Percentiles rank a stretch among this genome's conserved stretches.
These are phyloP conservation scores for Haplosporangium sp. DNA, from an alignment of 371 early-diverging fungal genomes.

Conservation along the genomic window DNA sequence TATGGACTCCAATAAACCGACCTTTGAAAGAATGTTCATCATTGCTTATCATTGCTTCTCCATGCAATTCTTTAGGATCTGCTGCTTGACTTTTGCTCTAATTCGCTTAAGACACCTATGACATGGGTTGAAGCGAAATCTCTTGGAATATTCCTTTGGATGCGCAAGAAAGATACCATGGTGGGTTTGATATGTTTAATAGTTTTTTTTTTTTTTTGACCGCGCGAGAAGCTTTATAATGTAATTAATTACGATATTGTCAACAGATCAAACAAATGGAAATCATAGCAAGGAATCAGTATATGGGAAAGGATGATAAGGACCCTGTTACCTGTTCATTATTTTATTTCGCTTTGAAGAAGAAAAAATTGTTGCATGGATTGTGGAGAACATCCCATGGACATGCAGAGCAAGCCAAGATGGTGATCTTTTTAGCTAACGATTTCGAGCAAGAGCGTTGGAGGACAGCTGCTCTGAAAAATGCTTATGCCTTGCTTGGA, in stretches of 20 bases:
- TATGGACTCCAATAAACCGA: too few relatives aligned
- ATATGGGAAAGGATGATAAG: slow-evolving; percentile 78
- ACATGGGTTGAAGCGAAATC: slow-evolving; percentile 85
- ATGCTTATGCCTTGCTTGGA: slow-evolving; percentile 96
- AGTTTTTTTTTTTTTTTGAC: neutral
- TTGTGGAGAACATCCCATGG: slow-evolving; percentile 89
- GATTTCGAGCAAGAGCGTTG: slow-evolving; percentile 90
- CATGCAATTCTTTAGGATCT: slow-evolving; percentile 65
- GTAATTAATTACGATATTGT: neutral
- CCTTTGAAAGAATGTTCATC: neutral
- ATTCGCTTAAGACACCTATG: slow-evolving; percentile 72
- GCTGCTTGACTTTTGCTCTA: slow-evolving; percentile 74
- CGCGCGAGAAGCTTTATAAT: neutral
- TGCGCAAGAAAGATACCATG: slow-evolving; percentile 79
- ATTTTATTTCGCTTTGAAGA: slow-evolving; percentile 88
- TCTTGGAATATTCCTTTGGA: slow-evolving; percentile 90
- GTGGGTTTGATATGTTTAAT: slow-evolving; percentile 64
- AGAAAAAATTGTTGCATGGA: slow-evolving; percentile 86
- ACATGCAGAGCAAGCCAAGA: slow-evolving; percentile 89
- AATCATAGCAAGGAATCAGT: slow-evolving; percentile 89
- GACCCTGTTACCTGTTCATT: slow-evolving; percentile 89
- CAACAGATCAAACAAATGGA: slow-evolving; percentile 78
- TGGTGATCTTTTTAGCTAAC: slow-evolving; percentile 90
- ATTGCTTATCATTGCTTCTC: neutral
- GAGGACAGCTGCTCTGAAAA: slow-evolving; percentile 95